A percentile compares a stretch with the other conserved stretches of the same genome.
Evolutionary conservation across 352 stramenopile species (phyloP).

Genomic region (Globisporangium parvum): DNA sequence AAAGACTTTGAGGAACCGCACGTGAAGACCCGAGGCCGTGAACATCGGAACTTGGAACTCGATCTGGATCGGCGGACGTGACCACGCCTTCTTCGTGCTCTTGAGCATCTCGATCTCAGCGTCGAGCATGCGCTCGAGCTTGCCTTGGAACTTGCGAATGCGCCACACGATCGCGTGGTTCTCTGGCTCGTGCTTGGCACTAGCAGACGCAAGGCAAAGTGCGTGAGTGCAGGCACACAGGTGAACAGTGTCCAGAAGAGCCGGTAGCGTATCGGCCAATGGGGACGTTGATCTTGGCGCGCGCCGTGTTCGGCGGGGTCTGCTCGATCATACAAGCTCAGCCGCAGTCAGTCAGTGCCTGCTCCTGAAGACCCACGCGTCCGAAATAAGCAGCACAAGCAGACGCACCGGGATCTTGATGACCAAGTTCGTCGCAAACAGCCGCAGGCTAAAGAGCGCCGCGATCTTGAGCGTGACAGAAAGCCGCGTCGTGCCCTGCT

Average conservation of each 20-base stretch:
- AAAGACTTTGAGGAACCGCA: conserved; percentile 98
- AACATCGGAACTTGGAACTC: conserved; percentile 99
- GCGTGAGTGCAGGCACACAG: neutral
- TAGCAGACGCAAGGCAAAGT: conserved; percentile 8
- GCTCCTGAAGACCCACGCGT: neutral
- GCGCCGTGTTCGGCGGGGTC: conserved; percentile 94
- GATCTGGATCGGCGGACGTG: conserved; percentile 93
- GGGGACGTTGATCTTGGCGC: conserved; percentile 93
- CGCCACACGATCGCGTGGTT: conserved; percentile 98
- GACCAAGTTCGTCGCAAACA: conserved; percentile 96
- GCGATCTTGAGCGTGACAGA: conserved; percentile 81
- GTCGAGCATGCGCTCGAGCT: conserved; percentile 92
- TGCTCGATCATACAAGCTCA: conserved; percentile 8
- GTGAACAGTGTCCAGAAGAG: neutral
- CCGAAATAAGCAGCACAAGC: neutral
- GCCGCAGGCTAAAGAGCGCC: conserved; percentile 94
- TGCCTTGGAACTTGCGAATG: conserved; percentile 96
- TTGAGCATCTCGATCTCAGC: conserved; percentile 97
- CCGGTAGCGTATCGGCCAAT: conserved; percentile 63
- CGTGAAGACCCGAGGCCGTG: conserved; percentile 95
- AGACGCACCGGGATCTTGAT: conserved; percentile 90
- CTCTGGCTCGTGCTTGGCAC: conserved; percentile 97
- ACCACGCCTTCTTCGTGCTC: conserved; percentile 96
- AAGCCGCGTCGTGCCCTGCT: conserved; percentile 84
- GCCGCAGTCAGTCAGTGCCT: neutral